phyloP scores from a whole-genome alignment of 1,284 basidiomycete genomes.

The Pascua guehoae region DNA sequence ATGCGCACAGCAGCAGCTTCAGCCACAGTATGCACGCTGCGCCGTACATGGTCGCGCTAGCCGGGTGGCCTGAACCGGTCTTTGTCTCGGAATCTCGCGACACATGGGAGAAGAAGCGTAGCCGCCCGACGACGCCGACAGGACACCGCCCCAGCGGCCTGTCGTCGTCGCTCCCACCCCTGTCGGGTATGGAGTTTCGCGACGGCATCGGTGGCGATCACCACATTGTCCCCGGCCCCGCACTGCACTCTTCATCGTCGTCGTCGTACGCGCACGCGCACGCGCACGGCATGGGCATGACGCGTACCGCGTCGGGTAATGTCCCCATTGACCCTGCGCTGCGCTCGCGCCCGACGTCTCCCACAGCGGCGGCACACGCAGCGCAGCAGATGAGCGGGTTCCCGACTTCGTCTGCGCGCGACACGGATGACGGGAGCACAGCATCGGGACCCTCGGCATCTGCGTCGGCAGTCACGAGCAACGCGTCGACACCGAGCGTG shows the following conservation, averaged over 20 bases:
- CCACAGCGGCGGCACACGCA: neutral
- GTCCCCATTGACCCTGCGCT: neutral
- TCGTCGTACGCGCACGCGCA: too few species aligned
- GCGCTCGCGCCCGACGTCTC: neutral
- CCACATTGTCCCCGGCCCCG: neutral
- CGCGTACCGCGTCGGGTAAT: too few species aligned
- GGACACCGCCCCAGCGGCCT: slow-evolving; percentile 5
- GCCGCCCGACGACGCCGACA: slow-evolving; percentile 14
- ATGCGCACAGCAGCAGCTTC: too few species aligned
- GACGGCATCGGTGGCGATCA: slow-evolving; percentile 8
- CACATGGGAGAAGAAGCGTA: slow-evolving; percentile 15
- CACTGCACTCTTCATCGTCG: neutral
- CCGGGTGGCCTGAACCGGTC: slow-evolving; percentile 39
- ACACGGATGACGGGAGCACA: slow-evolving; percentile 5
- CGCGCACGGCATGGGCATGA: too few species aligned
- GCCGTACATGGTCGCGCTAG: slow-evolving; percentile 37
- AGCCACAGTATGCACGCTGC: too few species aligned
- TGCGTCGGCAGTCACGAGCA: neutral
- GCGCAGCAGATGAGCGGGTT: neutral
- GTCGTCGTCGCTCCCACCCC: neutral
- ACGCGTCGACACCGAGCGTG: slow-evolving; percentile 1
- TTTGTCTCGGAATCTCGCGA: slow-evolving; percentile 23
- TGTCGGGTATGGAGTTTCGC: slow-evolving; percentile 8
- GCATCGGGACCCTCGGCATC: neutral
- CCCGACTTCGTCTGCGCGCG: slow-evolving; percentile 17